Conservation (phyloP, 352 stramenopile genomes). For the Pythium dissotocum region DNA sequence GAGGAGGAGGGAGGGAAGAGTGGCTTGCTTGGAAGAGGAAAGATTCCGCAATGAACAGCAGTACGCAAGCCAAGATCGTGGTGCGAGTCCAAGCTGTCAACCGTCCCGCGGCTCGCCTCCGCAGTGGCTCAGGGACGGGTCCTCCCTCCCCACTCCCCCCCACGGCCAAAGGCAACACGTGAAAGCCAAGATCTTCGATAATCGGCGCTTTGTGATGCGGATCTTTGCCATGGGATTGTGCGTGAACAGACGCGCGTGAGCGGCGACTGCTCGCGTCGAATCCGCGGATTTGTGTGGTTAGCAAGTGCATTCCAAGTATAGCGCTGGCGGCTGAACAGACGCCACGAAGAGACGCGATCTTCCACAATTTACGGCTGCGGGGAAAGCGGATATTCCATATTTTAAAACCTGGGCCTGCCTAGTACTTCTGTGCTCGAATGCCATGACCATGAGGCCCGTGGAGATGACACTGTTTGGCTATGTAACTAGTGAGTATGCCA, state of each 20-base stretch:
- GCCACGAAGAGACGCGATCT: conserved; percentile 5
- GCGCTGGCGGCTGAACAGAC: not conserved
- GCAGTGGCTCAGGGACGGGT: not conserved
- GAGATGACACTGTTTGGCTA: no score
- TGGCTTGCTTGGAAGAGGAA: not conserved
- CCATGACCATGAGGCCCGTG: no score
- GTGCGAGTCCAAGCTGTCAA: not conserved
- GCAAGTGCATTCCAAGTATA: not conserved
- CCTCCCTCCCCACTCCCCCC: not conserved
- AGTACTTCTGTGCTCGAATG: no score
- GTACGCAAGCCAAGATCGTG: not conserved
- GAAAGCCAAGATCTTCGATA: conserved; percentile 2
- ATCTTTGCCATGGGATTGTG: conserved; percentile 2
- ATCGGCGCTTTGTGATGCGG: not conserved
- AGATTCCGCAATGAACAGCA: not conserved
- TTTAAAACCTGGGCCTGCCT: not conserved
- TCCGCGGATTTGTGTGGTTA: not conserved
- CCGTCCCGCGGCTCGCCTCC: not conserved
- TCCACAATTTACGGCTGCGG: not conserved
- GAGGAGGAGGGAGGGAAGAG: not conserved
- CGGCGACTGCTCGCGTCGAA: not conserved
- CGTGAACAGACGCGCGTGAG: not conserved
- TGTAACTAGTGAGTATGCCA: no score
- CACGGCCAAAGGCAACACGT: not conserved
- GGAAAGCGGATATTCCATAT: not conserved